A percentile compares a stretch with the other conserved stretches of the same genome.
Conservation (phyloP, 257 asterid genomes). For the Capsicum chinense region DNA sequence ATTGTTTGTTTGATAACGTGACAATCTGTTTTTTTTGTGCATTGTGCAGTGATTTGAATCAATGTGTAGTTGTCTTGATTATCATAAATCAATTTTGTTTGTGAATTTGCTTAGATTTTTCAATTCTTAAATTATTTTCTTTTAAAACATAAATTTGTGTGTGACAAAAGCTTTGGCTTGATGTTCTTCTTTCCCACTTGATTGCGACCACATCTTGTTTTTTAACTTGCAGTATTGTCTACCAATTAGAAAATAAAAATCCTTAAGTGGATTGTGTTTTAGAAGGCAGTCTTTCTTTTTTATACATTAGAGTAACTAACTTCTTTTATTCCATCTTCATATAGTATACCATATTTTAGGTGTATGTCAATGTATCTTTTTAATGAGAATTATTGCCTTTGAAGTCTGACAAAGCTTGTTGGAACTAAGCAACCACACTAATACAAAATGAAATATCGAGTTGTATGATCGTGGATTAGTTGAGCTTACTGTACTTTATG, state of each 20-base stretch:
- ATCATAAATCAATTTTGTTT: background rate
- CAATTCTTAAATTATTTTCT: background rate
- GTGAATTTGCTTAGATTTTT: background rate
- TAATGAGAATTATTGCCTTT: too few relatives aligned
- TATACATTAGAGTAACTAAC: background rate
- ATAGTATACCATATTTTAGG: too few relatives aligned
- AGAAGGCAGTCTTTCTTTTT: background rate
- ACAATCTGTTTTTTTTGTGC: background rate
- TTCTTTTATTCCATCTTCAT: too few relatives aligned
- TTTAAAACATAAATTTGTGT: background rate
- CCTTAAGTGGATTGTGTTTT: background rate
- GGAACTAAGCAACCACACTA: too few relatives aligned
- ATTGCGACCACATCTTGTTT: background rate
- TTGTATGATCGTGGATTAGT: background rate
- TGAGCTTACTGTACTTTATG: background rate
- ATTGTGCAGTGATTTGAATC: background rate
- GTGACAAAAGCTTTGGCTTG: background rate
- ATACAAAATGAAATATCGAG: background rate
- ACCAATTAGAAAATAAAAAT: background rate
- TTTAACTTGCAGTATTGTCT: background rate
- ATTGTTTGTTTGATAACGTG: background rate
- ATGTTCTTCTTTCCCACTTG: background rate
- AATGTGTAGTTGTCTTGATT: background rate
- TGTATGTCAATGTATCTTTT: too few relatives aligned
- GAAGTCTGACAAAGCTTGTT: too few relatives aligned